Percentiles rank a stretch among this genome's conserved stretches.
Conservation (phyloP, 306 rosid species). For the Begonia masoniana region DNA sequence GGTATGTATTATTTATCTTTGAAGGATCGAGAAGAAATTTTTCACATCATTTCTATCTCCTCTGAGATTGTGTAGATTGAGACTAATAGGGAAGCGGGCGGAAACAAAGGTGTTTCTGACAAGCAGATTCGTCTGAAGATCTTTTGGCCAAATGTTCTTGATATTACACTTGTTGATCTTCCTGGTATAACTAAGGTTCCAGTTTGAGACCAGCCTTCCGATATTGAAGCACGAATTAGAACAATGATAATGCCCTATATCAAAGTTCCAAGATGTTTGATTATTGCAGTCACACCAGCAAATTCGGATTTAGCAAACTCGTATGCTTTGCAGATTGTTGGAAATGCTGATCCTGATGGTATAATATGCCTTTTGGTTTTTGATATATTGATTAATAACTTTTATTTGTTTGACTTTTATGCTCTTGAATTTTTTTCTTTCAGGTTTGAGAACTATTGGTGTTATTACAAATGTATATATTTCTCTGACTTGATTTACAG, state of each 20-base stretch:
- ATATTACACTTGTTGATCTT: conserved; percentile 92
- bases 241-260: conserved; percentile 97
- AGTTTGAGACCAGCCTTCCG: conserved; percentile 96
- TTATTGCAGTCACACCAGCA: conserved; percentile 95
- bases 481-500: too few relatives aligned
- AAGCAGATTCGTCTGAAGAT: conserved; percentile 95
- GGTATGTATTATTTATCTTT: too few relatives aligned
- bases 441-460: too few relatives aligned
- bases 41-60: too few relatives aligned
- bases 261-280: conserved; percentile 74
- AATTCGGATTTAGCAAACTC: conserved; percentile 98
- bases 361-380: too few relatives aligned
- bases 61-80: too few relatives aligned
- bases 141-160: conserved; percentile 93
- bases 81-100: conserved; percentile 96
- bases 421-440: too few relatives aligned
- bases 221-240: conserved; percentile 89
- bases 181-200: conserved; percentile 99
- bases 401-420: too few relatives aligned
- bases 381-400: too few relatives aligned
- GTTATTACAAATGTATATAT: too few relatives aligned
- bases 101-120: conserved; percentile 94
- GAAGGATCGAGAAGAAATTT: too few relatives aligned
- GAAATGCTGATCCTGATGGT: conserved; percentile 99
- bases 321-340: conserved; percentile 98